Evolutionary conservation across 257 asterid genomes (phyloP).

Genomic region (Leptodermis oblonga): DNA sequence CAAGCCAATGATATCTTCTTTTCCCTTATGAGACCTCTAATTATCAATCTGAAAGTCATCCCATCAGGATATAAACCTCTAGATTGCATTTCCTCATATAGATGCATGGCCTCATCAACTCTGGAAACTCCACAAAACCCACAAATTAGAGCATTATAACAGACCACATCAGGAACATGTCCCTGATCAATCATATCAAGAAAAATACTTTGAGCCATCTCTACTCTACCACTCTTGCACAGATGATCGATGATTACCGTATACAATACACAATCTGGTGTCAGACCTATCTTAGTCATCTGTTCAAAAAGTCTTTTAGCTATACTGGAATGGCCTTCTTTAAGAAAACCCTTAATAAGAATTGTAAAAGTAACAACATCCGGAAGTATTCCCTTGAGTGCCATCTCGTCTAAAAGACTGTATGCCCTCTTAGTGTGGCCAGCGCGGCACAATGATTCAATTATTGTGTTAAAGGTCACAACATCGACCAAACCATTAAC

Average conservation of each 20-base stretch:
- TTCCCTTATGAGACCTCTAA: slow-evolving; percentile 73
- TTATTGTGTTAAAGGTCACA: slow-evolving; percentile 83
- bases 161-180: slow-evolving; percentile 60
- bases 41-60: slow-evolving; percentile 67
- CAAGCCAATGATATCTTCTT: slow-evolving; percentile 63
- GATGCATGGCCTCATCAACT: slow-evolving; percentile 62
- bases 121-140: slow-evolving; percentile 68
- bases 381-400: slow-evolving; percentile 60
- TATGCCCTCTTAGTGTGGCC: slow-evolving; percentile 52
- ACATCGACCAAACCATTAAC: slow-evolving; percentile 66
- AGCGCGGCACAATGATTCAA: slow-evolving; percentile 58
- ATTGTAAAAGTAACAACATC: slow-evolving; percentile 75
- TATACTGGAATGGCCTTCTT: slow-evolving; percentile 52
- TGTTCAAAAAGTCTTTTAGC: slow-evolving; percentile 67
- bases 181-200: slow-evolving; percentile 65
- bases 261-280: slow-evolving; percentile 62
- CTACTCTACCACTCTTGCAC: slow-evolving; percentile 59
- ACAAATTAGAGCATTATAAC: slow-evolving; percentile 70
- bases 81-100: slow-evolving; percentile 67
- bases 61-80: slow-evolving; percentile 67
- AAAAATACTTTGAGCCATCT: slow-evolving; percentile 55
- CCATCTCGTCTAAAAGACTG: slow-evolving; percentile 68
- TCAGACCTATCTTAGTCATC: slow-evolving; percentile 52
- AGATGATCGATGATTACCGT: slow-evolving; percentile 66
- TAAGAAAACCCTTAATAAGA: slow-evolving; percentile 67